phyloP scores from a whole-genome alignment of 805 yeast genomes.

The Brettanomyces custersianus region DNA sequence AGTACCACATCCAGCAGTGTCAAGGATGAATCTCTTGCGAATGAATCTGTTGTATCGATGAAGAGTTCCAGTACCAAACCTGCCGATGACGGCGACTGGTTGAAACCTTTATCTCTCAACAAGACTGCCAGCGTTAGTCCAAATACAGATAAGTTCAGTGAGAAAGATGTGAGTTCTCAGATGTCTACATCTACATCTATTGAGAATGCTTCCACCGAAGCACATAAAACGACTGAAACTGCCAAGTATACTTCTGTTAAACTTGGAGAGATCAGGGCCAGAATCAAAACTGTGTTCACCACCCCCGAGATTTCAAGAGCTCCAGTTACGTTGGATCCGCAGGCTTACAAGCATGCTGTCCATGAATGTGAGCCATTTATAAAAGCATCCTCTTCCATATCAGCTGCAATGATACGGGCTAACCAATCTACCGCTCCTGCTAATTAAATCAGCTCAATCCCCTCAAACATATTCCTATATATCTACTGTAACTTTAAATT shows the following conservation, averaged over 20 bases:
- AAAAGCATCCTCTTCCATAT: slow-evolving; percentile 8
- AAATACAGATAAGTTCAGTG: slow-evolving; percentile 4
- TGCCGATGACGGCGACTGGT: slow-evolving; percentile 9
- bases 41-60: neutral
- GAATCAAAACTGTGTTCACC: slow-evolving; percentile 5
- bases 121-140: slow-evolving; percentile 7
- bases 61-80: neutral
- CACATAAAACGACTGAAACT: slow-evolving; percentile 7
- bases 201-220: neutral
- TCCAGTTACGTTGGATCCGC: slow-evolving; percentile 6
- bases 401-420: slow-evolving; percentile 8
- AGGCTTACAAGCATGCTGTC: neutral
- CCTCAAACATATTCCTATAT: too few relatives aligned
- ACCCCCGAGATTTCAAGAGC: slow-evolving; percentile 8
- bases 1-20: neutral
- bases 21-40: neutral
- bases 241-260: slow-evolving; percentile 9
- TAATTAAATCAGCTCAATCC: too few relatives aligned
- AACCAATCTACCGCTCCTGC: too few relatives aligned
- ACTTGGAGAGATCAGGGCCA: slow-evolving; percentile 7
- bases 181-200: neutral
- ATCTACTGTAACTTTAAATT: too few relatives aligned
- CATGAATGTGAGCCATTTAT: slow-evolving; percentile 3
- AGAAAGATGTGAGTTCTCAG: neutral
- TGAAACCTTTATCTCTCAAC: slow-evolving; percentile 9